Conservation (phyloP, 106 monocot genomes). For the Platanthera zijinensis region DNA sequence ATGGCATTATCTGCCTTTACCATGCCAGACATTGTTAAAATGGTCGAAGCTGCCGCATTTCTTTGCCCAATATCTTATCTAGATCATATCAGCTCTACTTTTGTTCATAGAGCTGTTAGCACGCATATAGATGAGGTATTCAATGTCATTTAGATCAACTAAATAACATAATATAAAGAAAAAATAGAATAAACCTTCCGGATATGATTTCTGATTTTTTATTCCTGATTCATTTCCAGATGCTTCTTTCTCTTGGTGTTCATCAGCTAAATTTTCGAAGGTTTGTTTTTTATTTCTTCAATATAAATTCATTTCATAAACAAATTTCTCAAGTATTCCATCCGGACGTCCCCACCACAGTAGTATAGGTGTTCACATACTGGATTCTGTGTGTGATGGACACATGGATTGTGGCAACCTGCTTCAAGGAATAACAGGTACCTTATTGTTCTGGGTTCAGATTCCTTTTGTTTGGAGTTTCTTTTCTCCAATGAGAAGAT, state of each 20-base stretch:
- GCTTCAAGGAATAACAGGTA: conserved; percentile 77
- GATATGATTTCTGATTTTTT: background rate
- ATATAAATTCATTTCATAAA: conserved; percentile 9
- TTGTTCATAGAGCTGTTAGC: conserved; percentile 67
- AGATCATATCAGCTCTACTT: conserved; percentile 58
- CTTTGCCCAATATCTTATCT: conserved; percentile 95
- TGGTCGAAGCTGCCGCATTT: conserved; percentile 87
- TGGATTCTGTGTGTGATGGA: conserved; percentile 75
- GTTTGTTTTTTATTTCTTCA: conserved; percentile 27
- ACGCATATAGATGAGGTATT: conserved; percentile 84
- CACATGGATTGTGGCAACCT: conserved; percentile 65
- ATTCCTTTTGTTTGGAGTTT: background rate
- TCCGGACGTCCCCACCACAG: conserved; percentile 19
- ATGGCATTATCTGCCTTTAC: conserved; percentile 95
- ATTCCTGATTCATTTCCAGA: conserved; percentile 29
- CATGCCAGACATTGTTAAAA: conserved; percentile 47
- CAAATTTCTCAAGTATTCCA: background rate
- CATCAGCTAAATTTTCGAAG: conserved; percentile 91
- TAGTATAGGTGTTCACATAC: conserved; percentile 43
- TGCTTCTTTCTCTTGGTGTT: conserved; percentile 72
- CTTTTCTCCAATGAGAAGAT: background rate
- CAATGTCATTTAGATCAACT: background rate
- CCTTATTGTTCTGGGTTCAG: background rate
- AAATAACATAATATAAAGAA: background rate
- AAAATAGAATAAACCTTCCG: background rate